Base-by-base conservation (phyloP, 192 early-diverging fungal species). In the Geranomyces variabilis region DNA sequence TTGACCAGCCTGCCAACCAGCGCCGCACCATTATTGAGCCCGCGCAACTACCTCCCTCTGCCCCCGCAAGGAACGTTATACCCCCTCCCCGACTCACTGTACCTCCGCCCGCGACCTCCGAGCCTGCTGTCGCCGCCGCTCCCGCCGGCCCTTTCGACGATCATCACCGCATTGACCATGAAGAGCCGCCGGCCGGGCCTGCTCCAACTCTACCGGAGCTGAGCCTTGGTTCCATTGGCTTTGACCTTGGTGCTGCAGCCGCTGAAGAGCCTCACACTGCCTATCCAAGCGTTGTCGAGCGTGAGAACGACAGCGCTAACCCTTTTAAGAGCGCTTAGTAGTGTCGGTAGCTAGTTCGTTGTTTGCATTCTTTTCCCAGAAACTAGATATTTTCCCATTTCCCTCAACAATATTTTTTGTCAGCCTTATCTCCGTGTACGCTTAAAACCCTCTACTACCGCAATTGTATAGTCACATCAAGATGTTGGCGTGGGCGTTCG, bases 121-220 rank as follows among this genome's bases (percentile, higher is more conserved):
- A 47, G 14, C 43, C 46, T 22, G 19, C 64, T 28, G 45, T 15
- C 46, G 60, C 28, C 0, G 41, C n/a, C 41, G 31, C 31, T 36
- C n/a, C 41, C n/a, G 7, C 64, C 64, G 64, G 64, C 14, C 64
- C 64, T 21, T 66, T 66, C 30, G 64, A 47, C 64, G 64, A 66
- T 24, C 21, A 66, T 21, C 34, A 66, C 45, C 14, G 43, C 14
- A 66, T 66, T 30, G 64, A 45, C 7, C 2, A n/a, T 1, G 31
- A 6, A 6, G 51, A 53, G 51, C n/a, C 19, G 24, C 51, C 51
- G n/a, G 24, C n/a, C 15, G 24, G 24, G 7, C 51, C 51, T 4
- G 51, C 51, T 3, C 58, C 17, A 7, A 34, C 31, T 60, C 58
- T 60, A 10, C 58, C 58, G 29, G 58, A 60, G 17, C 29, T 60